phyloP scores from a whole-genome alignment of 345 rosid species.

The Melastoma malabathricum region DNA sequence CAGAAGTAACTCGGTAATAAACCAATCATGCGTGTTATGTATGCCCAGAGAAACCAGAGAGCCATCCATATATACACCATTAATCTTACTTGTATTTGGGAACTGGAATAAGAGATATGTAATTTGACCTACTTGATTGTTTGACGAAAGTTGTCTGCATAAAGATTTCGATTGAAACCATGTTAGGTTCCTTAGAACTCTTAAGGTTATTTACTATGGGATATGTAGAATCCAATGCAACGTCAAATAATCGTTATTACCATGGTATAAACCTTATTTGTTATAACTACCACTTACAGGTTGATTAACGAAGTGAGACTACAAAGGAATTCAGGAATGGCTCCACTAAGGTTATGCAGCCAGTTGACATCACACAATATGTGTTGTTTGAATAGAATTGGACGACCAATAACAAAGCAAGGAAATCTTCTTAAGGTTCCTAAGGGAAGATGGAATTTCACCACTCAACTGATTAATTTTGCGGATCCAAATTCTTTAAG shows the following conservation, averaged over 20 bases:
- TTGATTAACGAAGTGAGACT: conserved; percentile 50
- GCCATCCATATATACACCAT: neutral
- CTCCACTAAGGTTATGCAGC: conserved; percentile 55
- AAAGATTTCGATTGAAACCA: conserved; percentile 5
- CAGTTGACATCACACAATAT: neutral
- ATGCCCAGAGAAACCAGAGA: no score
- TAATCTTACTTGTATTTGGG: conserved; percentile 61
- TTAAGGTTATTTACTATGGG: neutral
- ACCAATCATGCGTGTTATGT: no score
- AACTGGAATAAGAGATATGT: conserved; percentile 49
- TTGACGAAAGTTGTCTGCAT: conserved; percentile 74
- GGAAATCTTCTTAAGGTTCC: conserved; percentile 61
- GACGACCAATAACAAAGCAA: conserved; percentile 4
- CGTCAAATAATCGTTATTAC: no score
- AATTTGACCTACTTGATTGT: conserved; percentile 62
- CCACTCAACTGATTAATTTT: conserved; percentile 67
- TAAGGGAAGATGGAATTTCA: conserved; percentile 65
- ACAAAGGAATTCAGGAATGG: conserved; percentile 55
- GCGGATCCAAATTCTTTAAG: conserved; percentile 80
- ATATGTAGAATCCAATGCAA: neutral
- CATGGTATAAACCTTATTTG: no score
- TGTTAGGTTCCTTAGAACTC: conserved; percentile 4
- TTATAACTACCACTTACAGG: conserved; percentile 40
- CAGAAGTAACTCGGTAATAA: no score
- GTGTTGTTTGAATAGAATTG: conserved; percentile 10